phyloP scores from a whole-genome alignment of 768 basidiomycete genomes.

The Mrakia blollopis region DNA sequence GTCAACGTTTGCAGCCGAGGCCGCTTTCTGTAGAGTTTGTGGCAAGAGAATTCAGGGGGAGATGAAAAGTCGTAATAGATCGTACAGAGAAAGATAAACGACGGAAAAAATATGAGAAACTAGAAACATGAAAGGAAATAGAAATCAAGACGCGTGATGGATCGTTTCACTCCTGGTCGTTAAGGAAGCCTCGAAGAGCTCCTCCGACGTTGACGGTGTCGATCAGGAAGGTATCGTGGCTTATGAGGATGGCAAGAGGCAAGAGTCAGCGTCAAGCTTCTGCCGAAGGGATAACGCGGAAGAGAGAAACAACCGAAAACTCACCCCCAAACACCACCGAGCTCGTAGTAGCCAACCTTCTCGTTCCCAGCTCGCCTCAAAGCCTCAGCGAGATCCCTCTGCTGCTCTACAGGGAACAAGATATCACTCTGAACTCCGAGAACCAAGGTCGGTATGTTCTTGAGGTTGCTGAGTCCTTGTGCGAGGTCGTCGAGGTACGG shows the following conservation, averaged over 20 bases:
- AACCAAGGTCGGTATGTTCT: conserved; percentile 72
- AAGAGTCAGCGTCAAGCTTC: neutral
- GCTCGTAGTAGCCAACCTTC: conserved; percentile 88
- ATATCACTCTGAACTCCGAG: conserved; percentile 96
- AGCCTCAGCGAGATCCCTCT: conserved; percentile 88
- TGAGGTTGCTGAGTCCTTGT: conserved; percentile 67
- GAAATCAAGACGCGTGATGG: neutral
- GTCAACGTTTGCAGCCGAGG: neutral
- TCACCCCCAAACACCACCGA: conserved; percentile 93
- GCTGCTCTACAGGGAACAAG: conserved; percentile 94
- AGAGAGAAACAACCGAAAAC: neutral
- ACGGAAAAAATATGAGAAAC: neutral
- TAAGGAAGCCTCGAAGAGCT: conserved; percentile 30
- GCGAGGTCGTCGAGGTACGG: conserved; percentile 72
- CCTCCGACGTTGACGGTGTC: conserved; percentile 33
- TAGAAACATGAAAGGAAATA: neutral
- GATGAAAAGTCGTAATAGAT: neutral
- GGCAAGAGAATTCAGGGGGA: too few relatives aligned
- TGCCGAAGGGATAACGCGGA: neutral
- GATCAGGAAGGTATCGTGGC: conserved; percentile 33
- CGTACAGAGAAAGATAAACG: neutral
- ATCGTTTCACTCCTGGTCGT: conserved; percentile 9
- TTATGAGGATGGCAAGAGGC: neutral
- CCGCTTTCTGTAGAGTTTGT: too few relatives aligned
- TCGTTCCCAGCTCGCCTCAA: conserved; percentile 83